Evolutionary conservation across 2,329 filamentous ascomycete genomes (phyloP).

Genomic region (Cercospora brassicicola): DNA sequence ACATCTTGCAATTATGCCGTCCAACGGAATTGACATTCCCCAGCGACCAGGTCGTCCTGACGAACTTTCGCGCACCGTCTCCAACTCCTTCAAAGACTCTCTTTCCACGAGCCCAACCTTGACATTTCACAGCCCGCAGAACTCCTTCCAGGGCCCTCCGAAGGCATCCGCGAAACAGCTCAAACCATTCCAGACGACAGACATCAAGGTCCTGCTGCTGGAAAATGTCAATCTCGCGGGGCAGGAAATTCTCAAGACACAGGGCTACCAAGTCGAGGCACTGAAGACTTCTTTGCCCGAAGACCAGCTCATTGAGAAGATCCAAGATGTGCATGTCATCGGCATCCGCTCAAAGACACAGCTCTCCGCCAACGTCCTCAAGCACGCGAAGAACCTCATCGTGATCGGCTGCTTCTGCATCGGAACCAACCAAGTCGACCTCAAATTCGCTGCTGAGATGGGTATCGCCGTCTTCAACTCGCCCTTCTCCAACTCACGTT

Average conservation of each 20-base stretch:
- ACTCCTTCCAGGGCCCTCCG: constrained; percentile 48
- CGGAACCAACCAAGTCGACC: constrained; percentile 91
- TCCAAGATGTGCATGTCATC: constrained; percentile 95
- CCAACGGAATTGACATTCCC: constrained; percentile 39
- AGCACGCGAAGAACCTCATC: constrained; percentile 88
- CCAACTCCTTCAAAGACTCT: constrained; percentile 45
- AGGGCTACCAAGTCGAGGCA: constrained; percentile 95
- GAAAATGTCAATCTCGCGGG: constrained; percentile 96
- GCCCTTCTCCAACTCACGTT: constrained; percentile 95
- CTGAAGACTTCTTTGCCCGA: constrained; percentile 87
- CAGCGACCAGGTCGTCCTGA: constrained; percentile 31
- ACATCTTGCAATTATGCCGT: constrained; percentile 34
- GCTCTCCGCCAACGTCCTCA: constrained; percentile 79
- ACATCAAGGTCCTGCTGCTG: constrained; percentile 92
- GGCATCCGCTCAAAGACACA: constrained; percentile 98
- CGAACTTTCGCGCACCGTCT: constrained; percentile 36
- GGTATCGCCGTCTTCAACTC: constrained; percentile 99
- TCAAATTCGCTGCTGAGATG: constrained; percentile 75
- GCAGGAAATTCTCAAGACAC: constrained; percentile 72
- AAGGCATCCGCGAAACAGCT: constrained; percentile 66
- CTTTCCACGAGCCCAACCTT: constrained; percentile 75
- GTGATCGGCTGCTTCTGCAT: constrained; percentile 99
- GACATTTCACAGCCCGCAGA: constrained; percentile 71
- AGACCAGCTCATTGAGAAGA: constrained; percentile 94
- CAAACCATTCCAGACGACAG: constrained; percentile 92